Percentiles rank a stretch among this genome's conserved stretches.
Evolutionary conservation across 2,329 filamentous ascomycete genomes (phyloP).

Genomic region (Diplodia seriata): DNA sequence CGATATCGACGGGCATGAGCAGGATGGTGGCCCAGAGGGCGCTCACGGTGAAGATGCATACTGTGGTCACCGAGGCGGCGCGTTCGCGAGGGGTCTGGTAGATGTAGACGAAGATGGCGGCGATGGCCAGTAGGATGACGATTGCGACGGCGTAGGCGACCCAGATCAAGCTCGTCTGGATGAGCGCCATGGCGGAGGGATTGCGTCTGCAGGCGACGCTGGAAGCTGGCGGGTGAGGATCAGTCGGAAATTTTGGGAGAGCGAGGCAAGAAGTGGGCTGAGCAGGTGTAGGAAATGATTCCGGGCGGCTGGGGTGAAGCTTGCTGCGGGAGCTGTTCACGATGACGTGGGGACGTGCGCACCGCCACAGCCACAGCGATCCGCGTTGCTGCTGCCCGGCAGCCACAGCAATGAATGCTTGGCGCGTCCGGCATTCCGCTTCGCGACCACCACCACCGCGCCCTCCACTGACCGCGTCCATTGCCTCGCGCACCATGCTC

Average conservation of each 20-base stretch:
- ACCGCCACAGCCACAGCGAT: not conserved
- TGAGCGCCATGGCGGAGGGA: constrained; percentile 64
- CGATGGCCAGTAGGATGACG: constrained; percentile 74
- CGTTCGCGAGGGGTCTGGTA: constrained; percentile 91
- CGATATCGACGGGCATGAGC: constrained; percentile 92
- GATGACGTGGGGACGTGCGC: constrained; percentile 24
- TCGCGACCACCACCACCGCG: constrained; percentile 24
- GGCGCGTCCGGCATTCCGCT: constrained; percentile 19
- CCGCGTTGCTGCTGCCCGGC: constrained; percentile 8
- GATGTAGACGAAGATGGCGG: constrained; percentile 84
- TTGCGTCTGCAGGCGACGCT: constrained; percentile 5
- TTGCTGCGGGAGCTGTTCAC: constrained; percentile 21
- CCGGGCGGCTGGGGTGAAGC: constrained; percentile 15
- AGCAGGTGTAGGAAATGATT: not conserved
- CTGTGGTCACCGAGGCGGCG: constrained; percentile 78
- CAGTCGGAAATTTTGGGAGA: not conserved
- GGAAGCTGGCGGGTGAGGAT: not conserved
- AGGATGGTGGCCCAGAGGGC: constrained; percentile 89
- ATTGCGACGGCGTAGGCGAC: constrained; percentile 87
- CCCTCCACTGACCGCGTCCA: not conserved
- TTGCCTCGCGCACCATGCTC: constrained; percentile 29
- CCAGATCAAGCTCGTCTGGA: constrained; percentile 94
- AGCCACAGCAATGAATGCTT: constrained; percentile 6
- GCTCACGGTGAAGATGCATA: constrained; percentile 87
- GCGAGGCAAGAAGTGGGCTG: constrained; percentile 4